Evolutionary conservation across 352 stramenopile genomes (phyloP).

Genomic region (Pythium plurisporium): DNA sequence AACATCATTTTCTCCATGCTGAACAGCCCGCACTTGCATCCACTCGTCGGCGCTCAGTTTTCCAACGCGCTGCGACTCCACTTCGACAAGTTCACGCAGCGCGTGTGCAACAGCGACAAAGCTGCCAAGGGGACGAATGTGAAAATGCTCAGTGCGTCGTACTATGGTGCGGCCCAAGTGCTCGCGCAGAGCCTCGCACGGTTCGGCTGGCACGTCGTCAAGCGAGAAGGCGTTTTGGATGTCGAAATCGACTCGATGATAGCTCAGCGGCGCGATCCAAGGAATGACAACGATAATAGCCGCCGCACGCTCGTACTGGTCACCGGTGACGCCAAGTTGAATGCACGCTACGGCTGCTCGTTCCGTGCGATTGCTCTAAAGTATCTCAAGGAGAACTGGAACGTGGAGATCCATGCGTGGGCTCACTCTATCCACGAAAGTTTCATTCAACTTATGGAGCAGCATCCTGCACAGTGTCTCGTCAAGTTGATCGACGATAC

Average conservation of each 20-base stretch:
- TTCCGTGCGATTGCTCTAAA: constrained; percentile 8
- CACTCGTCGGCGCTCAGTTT: constrained; percentile 10
- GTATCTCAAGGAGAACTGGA: constrained; percentile 8
- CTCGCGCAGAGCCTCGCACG: constrained; percentile 10
- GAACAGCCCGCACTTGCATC: constrained; percentile 13
- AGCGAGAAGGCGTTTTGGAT: not conserved
- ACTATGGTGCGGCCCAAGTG: constrained; percentile 5
- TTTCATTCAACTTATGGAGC: constrained; percentile 13
- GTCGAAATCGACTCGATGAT: not conserved
- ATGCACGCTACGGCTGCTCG: not conserved
- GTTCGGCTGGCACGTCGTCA: constrained; percentile 6
- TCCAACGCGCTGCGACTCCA: constrained; percentile 10
- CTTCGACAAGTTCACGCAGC: constrained; percentile 16
- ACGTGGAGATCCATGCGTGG: constrained; percentile 14
- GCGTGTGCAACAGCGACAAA: constrained; percentile 7
- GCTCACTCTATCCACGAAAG: constrained; percentile 12
- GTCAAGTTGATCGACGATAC: constrained; percentile 12
- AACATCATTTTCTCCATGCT: constrained; percentile 20
- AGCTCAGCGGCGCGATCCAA: not conserved
- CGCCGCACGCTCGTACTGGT: constrained; percentile 10
- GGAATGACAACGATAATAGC: not conserved
- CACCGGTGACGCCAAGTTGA: constrained; percentile 10
- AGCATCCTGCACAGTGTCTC: not conserved
- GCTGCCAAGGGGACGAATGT: not conserved
- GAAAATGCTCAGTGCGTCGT: constrained; percentile 9